A percentile compares a stretch with the other conserved stretches of the same genome.
Conservation (phyloP, 139 green algal genomes). For the Yamagishiella unicocca region DNA sequence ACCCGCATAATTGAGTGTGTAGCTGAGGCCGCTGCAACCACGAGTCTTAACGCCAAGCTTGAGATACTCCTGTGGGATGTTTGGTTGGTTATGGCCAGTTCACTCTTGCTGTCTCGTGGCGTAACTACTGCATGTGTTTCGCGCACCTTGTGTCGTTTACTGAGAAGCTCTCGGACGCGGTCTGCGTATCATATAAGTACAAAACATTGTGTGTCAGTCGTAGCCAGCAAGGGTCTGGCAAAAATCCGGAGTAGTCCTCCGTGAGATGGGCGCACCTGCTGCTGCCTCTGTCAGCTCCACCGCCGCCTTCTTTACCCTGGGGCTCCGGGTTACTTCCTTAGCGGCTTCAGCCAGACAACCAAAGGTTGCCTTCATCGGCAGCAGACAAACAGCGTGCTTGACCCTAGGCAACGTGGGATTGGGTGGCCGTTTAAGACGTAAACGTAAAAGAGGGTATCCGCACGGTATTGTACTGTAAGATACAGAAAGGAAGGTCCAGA, state of each 20-base stretch:
- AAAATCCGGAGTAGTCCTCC: too few relatives aligned
- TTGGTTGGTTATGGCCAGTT: too few relatives aligned
- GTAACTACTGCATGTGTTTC: background rate
- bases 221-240: too few relatives aligned
- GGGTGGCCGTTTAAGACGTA: too few relatives aligned
- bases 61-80: slow-evolving; percentile 95
- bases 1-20: slow-evolving; percentile 98
- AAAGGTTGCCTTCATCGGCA: slow-evolving; percentile 42
- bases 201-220: too few relatives aligned
- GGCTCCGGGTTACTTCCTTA: slow-evolving; percentile 9
- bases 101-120: too few relatives aligned
- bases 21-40: slow-evolving; percentile 97
- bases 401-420: too few relatives aligned
- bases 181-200: background rate
- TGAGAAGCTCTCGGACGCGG: slow-evolving; percentile 26
- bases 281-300: slow-evolving; percentile 92
- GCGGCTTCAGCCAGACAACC: slow-evolving; percentile 46
- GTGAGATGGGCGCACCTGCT: too few relatives aligned
- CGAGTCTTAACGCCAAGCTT: slow-evolving; percentile 93
- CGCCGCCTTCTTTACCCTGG: slow-evolving; percentile 72
- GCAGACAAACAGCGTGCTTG: too few relatives aligned
- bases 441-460: too few relatives aligned
- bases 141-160: slow-evolving; percentile 84
- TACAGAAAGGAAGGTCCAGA: too few relatives aligned
- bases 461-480: too few relatives aligned